Evolutionary conservation across 2,329 filamentous ascomycete species (phyloP).

Genomic region (Diaporthe ilicicola): DNA sequence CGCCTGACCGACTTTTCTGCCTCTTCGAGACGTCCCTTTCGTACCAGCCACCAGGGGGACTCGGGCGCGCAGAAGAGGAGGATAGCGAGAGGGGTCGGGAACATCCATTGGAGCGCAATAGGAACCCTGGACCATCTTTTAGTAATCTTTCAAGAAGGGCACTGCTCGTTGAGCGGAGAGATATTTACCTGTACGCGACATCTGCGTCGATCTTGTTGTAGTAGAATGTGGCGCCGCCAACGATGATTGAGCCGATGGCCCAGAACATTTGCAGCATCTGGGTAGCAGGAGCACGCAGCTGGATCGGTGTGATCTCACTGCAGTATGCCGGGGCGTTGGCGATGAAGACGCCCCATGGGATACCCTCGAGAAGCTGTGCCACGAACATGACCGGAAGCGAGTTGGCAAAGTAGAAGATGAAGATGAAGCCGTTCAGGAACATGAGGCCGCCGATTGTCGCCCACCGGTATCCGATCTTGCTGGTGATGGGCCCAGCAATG

Average conservation of each 20-base stretch:
- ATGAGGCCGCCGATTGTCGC: conserved; percentile 64
- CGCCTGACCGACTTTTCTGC: conserved; percentile 57
- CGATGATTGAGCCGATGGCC: conserved; percentile 69
- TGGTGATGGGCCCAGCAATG: conserved; percentile 68
- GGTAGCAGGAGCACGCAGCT: conserved; percentile 64
- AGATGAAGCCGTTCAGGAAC: conserved; percentile 66
- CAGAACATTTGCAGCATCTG: conserved; percentile 74
- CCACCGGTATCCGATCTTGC: conserved; percentile 66
- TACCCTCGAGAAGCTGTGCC: conserved; percentile 66
- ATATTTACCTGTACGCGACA: conserved; percentile 53
- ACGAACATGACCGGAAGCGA: conserved; percentile 55
- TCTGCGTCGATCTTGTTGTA: conserved; percentile 51
- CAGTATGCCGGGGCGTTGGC: conserved; percentile 72
- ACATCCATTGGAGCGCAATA: conserved; percentile 66
- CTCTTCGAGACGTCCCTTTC: conserved; percentile 54
- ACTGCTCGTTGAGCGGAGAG: neutral
- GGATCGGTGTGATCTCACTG: conserved; percentile 67
- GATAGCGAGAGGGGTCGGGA: conserved; percentile 61
- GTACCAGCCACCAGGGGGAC: conserved; percentile 65
- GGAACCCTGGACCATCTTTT: conserved; percentile 53
- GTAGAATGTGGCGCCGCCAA: conserved; percentile 62
- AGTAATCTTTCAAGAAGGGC: conserved; percentile 34
- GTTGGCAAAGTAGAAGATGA: conserved; percentile 57
- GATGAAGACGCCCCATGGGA: conserved; percentile 74
- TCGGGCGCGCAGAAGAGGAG: conserved; percentile 61